Percentiles rank a stretch among this genome's conserved stretches.
These are phyloP conservation scores for Suillus discolor DNA, from an alignment of 768 basidiomycete genomes.

Conservation along the genomic window DNA sequence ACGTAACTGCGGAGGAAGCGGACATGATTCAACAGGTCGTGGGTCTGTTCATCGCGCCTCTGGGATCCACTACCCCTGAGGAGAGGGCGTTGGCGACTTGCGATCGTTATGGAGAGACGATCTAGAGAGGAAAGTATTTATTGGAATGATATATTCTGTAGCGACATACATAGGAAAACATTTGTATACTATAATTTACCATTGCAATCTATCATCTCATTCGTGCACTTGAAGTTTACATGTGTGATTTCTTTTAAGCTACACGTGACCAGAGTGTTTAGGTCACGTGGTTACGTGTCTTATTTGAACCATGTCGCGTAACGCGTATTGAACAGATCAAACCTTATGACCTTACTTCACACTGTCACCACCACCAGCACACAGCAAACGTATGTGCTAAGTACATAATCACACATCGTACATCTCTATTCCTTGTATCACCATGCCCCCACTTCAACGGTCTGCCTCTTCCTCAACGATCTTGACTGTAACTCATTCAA, in stretches of 20 bases:
- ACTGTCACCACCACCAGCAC: constrained; percentile 5
- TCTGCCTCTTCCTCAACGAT: constrained; percentile 10
- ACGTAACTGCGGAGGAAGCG: constrained; percentile 26
- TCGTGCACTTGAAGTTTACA: background rate
- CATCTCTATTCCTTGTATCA: constrained; percentile 10
- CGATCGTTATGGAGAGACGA: constrained; percentile 7
- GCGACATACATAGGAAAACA: background rate
- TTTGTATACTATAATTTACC: constrained; percentile 3
- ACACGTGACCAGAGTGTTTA: constrained; percentile 22
- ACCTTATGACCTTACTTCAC: constrained; percentile 15
- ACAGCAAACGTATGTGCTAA: constrained; percentile 19
- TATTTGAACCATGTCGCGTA: constrained; percentile 21
- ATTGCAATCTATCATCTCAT: background rate
- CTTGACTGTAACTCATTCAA: constrained; percentile 8
- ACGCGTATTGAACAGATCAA: constrained; percentile 15
- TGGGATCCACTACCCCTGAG: constrained; percentile 47
- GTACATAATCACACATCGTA: constrained; percentile 7
- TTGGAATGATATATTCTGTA: background rate
- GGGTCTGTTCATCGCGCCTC: constrained; percentile 30
- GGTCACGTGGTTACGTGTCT: constrained; percentile 29
- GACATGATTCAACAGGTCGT: background rate
- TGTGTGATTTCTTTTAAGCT: background rate
- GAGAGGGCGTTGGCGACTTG: constrained; percentile 39
- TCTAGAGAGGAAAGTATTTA: background rate
- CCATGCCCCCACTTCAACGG: constrained; percentile 12